Base-by-base conservation (phyloP, 768 basidiomycete species). In the Podaxis mareebaensis region DNA sequence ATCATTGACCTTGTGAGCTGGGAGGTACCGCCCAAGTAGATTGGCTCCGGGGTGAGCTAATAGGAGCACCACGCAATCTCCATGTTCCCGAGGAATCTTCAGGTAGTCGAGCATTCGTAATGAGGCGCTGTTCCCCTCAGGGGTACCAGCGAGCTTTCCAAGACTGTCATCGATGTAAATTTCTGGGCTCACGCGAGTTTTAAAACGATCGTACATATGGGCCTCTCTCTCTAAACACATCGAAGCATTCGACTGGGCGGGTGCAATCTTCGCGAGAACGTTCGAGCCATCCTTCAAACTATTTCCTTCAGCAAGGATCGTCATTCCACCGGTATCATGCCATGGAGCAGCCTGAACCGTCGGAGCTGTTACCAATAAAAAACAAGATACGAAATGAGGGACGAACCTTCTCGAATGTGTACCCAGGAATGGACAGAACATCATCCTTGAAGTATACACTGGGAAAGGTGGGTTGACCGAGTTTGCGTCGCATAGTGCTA, bases 251-350 rank as follows among this genome's bases (percentile, higher is more conserved):
- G 88, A 87, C 66, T 89, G 86, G 7, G 87, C 86, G 38, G 86
- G 83, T 4, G 87, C 88, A 67, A 91, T 88, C 76, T 91, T 91
- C 1, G 89, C 89, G 33, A 91, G 74, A 3, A 90, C 84, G 64
- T 80, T 83, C 3, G 86, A 86, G 38, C 86, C 83, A 69, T 90
- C 88, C 75, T 90, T 89, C 65, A 90, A 75, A 67, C 84, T 87
- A 67, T 79, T 85, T 22, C 89, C 89, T 71, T 90, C 88, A 0
- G 86, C 87, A 53, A 91, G 74, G 38, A 84, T 74, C 0, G 89
- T 90, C 80, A 87, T 82, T 64, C 87, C 87, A 57, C 89, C 89
- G 0, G 88, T 90, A 70, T 91, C 89, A 62, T 86, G 81, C 89
- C 89, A 91, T 75, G 78, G 81, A 20, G 76, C 70, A 22, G 85